phyloP scores from a whole-genome alignment of 108 stramenopile genomes.

The Aurantiochytrium sp. region DNA sequence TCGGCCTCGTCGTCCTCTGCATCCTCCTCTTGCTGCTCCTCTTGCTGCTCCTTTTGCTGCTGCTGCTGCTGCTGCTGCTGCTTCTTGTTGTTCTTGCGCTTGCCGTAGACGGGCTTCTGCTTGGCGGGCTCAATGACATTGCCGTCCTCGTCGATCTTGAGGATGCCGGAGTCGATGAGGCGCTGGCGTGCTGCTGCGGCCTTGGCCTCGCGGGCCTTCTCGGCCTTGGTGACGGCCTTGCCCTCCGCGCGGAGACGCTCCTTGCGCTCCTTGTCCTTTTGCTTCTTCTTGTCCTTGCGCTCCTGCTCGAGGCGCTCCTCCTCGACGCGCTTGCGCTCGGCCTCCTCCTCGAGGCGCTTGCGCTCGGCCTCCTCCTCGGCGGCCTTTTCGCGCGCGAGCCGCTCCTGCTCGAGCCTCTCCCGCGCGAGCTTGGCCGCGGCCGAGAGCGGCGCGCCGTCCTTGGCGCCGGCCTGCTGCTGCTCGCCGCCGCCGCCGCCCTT shows the following conservation, averaged over 20 bases:
- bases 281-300: not conserved
- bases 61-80: constrained; percentile 6
- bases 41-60: not conserved
- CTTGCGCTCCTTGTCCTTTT: constrained; percentile 8
- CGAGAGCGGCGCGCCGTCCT: not conserved
- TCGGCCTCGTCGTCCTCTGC: not conserved
- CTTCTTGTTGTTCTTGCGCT: not conserved
- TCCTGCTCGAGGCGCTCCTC: not conserved
- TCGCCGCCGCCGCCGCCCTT: not conserved
- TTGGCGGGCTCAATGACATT: not conserved
- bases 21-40: not conserved
- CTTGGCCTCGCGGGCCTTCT: constrained; percentile 4
- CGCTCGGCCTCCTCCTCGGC: not conserved
- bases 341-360: not conserved
- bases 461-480: not conserved
- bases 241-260: not conserved
- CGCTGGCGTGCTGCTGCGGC: not conserved
- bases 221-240: not conserved
- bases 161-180: not conserved
- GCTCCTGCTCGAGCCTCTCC: not conserved
- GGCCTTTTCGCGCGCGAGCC: not conserved
- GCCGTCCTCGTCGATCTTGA: not conserved
- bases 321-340: not conserved
- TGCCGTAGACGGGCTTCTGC: not conserved
- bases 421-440: not conserved